Base-by-base conservation (phyloP, 1,284 basidiomycete genomes). In the Microbotryum saponariae region DNA sequence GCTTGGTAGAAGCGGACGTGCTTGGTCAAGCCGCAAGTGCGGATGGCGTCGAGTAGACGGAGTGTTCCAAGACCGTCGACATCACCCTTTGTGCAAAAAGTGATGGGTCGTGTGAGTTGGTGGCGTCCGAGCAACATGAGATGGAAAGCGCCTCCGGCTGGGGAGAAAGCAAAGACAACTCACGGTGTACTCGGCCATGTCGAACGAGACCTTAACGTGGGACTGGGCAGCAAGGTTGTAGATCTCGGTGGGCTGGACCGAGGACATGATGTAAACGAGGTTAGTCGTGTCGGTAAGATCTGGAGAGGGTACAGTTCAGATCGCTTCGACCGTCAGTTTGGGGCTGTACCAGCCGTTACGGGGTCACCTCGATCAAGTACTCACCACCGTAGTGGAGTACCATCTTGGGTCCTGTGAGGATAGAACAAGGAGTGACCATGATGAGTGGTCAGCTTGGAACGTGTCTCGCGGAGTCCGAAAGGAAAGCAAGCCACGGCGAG, bases 221-320 rank as follows among this genome's bases (percentile, higher is more conserved):
- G 88, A 91, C 75, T 94, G 91, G n/a, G 91, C 91, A 54, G 89
- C 91, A 54, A 94, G 85, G 76, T 94, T 94, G 82, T 93, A 94
- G 61, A 94, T 85, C 77, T 94, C 91, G 25, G 89, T 87, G 0
- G 91, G 91, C 72, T 74, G 87, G 59, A 93, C 89, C 72, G 88
- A 84, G 4, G 91, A 87, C 74, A 94, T 86, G 78, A 94, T 87
- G 77, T 91, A 91, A 51, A 93, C 91, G 63, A 94, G 83, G 75
- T 93, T 93, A 71, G 91, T 93, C 74, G 87, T 89, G 78, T 94
- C 91, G 70, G 87, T 85, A 68, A 91, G 58, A 61, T 73, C 64
- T 68, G 60, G 4, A 14, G n/a, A 7, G 29, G 29, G 5, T 21
- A 2, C 42, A 6, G 16, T 14, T 42, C 37, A 42, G 37, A 42